Conservation (phyloP, 148 eudicot species). For the Arbutus unedo region DNA sequence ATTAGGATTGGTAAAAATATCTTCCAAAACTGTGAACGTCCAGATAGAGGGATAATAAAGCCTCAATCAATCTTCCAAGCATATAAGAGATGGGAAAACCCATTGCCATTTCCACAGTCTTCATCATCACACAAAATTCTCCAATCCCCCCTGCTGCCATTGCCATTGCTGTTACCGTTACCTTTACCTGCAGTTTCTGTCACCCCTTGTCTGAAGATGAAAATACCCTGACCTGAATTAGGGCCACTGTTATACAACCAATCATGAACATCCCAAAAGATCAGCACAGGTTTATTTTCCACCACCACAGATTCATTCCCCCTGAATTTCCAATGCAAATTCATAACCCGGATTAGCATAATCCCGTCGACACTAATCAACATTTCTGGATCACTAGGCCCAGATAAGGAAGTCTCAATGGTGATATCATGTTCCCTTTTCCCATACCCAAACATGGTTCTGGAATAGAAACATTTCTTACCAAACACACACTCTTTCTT, state of each 20-base stretch:
- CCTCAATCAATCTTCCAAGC: conserved; percentile 17
- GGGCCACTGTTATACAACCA: conserved; percentile 3
- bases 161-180: too few species aligned
- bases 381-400: conserved; percentile 16
- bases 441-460: neutral
- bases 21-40: too few species aligned
- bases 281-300: neutral
- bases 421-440: conserved; percentile 4
- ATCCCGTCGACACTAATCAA: conserved; percentile 4
- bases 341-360: neutral
- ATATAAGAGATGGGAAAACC: conserved; percentile 6
- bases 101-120: neutral
- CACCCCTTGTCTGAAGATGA: conserved; percentile 8
- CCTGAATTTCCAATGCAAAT: conserved; percentile 15
- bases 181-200: neutral
- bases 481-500: conserved; percentile 11
- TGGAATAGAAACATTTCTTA: neutral
- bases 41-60: neutral
- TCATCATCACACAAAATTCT: conserved; percentile 10
- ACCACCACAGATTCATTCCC: conserved; percentile 14
- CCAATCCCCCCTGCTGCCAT: neutral
- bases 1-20: too few species aligned
- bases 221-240: conserved; percentile 15
- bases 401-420: conserved; percentile 10
- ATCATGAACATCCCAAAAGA: conserved; percentile 14